Conservation (phyloP, 495 filamentous ascomycete genomes). For the Aspergillus panamensis region DNA sequence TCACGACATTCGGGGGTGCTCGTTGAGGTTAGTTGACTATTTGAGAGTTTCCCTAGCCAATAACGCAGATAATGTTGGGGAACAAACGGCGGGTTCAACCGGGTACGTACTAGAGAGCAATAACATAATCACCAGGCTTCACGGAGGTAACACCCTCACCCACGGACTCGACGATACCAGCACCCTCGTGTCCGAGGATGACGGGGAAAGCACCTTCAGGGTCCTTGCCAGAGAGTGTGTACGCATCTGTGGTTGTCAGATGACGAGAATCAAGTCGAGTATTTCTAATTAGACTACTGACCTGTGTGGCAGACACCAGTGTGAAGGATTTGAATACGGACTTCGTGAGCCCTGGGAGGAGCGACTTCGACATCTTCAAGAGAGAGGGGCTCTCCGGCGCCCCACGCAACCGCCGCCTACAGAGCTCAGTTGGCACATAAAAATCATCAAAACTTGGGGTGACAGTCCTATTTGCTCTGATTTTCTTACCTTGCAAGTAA, state of each 20-base stretch:
- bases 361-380: conserved; percentile 90
- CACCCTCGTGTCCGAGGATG: conserved; percentile 93
- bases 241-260: conserved; percentile 66
- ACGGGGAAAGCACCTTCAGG: conserved; percentile 98
- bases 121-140: conserved; percentile 75
- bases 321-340: conserved; percentile 93
- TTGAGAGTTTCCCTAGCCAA: too few species aligned
- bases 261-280: neutral
- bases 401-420: conserved; percentile 95
- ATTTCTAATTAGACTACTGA: conserved; percentile 36
- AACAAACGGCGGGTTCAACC: too few species aligned
- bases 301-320: conserved; percentile 98
- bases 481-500: conserved; percentile 65
- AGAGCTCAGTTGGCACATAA: conserved; percentile 18
- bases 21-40: conserved; percentile 2
- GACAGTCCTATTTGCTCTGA: neutral
- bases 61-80: too few species aligned
- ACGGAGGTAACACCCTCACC: conserved; percentile 94
- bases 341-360: conserved; percentile 90
- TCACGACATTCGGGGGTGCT: conserved; percentile 95
- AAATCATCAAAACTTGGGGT: conserved; percentile 9
- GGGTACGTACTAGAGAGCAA: conserved; percentile 81
- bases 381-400: conserved; percentile 80
- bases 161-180: conserved; percentile 93
- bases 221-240: conserved; percentile 96